phyloP scores from a whole-genome alignment of 2,329 filamentous ascomycete genomes.

The Venturia effusa region DNA sequence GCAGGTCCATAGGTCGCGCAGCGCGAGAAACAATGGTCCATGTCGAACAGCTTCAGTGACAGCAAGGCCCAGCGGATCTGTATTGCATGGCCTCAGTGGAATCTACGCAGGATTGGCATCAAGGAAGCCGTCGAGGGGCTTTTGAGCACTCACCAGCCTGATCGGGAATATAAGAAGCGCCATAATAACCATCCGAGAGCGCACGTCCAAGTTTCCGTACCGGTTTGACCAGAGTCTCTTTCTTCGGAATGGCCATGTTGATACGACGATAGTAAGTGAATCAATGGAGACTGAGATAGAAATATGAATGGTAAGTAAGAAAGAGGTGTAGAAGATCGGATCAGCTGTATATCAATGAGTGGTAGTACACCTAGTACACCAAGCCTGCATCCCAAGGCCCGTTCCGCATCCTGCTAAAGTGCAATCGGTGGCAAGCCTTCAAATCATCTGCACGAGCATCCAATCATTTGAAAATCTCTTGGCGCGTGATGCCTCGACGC shows the following conservation, averaged over 20 bases:
- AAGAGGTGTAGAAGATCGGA: no score
- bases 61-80: constrained; percentile 7
- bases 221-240: not conserved
- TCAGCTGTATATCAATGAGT: no score
- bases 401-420: not conserved
- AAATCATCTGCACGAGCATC: not conserved
- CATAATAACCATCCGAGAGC: constrained; percentile 7
- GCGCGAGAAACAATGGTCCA: constrained; percentile 6
- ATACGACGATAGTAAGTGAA: not conserved
- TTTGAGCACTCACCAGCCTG: constrained; percentile 1
- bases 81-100: no score
- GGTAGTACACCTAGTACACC: not conserved
- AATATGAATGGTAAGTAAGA: no score
- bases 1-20: constrained; percentile 9
- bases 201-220: not conserved
- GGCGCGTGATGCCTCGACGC: not conserved
- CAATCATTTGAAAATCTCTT: not conserved
- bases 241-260: not conserved
- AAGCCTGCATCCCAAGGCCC: not conserved
- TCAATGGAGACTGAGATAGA: not conserved
- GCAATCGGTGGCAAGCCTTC: not conserved
- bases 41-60: constrained; percentile 9
- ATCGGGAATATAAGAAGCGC: constrained; percentile 8
- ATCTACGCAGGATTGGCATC: no score
- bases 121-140: no score